phyloP scores from a whole-genome alignment of 768 basidiomycete species.

The Lentinula edodes region DNA sequence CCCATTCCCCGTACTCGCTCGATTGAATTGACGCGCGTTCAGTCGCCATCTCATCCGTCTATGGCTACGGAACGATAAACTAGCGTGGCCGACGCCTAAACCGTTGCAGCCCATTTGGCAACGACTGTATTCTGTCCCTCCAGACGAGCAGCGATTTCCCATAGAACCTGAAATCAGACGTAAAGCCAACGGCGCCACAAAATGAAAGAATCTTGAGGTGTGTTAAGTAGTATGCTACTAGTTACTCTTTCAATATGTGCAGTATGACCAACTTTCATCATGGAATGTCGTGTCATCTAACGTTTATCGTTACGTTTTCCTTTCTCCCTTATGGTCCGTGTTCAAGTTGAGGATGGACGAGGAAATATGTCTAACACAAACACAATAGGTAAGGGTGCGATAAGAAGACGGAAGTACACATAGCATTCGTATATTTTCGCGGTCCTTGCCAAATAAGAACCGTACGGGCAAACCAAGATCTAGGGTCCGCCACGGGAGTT shows the following conservation, averaged over 20 bases:
- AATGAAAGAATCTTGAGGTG: conserved; percentile 9
- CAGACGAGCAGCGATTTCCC: conserved; percentile 39
- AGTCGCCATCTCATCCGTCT: conserved; percentile 33
- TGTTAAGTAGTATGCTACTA: no score
- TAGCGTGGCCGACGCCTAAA: conserved; percentile 40
- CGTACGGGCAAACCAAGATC: not conserved
- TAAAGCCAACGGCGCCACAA: conserved; percentile 26
- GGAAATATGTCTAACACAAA: not conserved
- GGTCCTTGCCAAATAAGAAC: not conserved
- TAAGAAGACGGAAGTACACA: not conserved
- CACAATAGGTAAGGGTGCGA: not conserved
- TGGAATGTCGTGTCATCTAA: not conserved
- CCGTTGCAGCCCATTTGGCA: conserved; percentile 32
- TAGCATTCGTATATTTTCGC: not conserved
- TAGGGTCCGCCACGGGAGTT: not conserved
- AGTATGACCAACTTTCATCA: not conserved
- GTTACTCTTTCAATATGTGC: not conserved
- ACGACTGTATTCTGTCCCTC: conserved; percentile 30
- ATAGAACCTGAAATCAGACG: conserved; percentile 39
- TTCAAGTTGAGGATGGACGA: not conserved
- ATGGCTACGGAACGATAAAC: conserved; percentile 40
- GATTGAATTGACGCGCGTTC: not conserved
- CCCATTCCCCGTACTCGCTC: not conserved
- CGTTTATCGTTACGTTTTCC: not conserved
- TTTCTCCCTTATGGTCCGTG: not conserved